These are phyloP conservation scores for Sporothrix brunneoviolacea DNA, from an alignment of 2,329 filamentous ascomycete genomes.

Conservation along the genomic window DNA sequence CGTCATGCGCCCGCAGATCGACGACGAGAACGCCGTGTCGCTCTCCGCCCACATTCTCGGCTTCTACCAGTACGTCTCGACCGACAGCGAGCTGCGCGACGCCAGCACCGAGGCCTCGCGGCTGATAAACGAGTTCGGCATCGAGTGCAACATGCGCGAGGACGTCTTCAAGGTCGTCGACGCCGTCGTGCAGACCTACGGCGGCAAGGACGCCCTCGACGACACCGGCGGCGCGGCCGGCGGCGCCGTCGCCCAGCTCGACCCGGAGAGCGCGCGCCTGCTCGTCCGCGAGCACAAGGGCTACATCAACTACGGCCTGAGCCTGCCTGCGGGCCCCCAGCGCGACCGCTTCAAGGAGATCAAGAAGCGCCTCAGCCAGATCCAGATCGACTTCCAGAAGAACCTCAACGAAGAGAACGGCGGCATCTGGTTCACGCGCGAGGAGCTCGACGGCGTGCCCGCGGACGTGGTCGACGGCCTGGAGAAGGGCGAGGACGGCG, in stretches of 20 bases:
- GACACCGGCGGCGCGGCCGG: constrained; percentile 25
- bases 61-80: constrained; percentile 76
- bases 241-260: constrained; percentile 37
- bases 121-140: constrained; percentile 67
- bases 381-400: constrained; percentile 71
- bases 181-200: constrained; percentile 45
- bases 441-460: constrained; percentile 70
- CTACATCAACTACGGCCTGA: constrained; percentile 70
- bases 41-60: constrained; percentile 60
- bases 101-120: constrained; percentile 71
- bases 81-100: constrained; percentile 60
- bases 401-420: constrained; percentile 77
- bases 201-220: constrained; percentile 40
- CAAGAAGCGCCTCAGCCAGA: constrained; percentile 69
- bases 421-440: constrained; percentile 69
- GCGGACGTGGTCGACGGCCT: constrained; percentile 59
- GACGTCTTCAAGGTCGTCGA: constrained; percentile 67
- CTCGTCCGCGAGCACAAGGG: constrained; percentile 72
- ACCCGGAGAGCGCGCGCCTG: constrained; percentile 63
- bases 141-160: constrained; percentile 75
- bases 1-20: constrained; percentile 60
- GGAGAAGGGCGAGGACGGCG: constrained; percentile 57
- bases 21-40: constrained; percentile 61
- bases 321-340: constrained; percentile 61
- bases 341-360: constrained; percentile 80